Percentiles rank a stretch among this genome's conserved stretches.
Evolutionary conservation across 2,329 filamentous ascomycete species (phyloP).

Genomic region (Fusarium burgessii): DNA sequence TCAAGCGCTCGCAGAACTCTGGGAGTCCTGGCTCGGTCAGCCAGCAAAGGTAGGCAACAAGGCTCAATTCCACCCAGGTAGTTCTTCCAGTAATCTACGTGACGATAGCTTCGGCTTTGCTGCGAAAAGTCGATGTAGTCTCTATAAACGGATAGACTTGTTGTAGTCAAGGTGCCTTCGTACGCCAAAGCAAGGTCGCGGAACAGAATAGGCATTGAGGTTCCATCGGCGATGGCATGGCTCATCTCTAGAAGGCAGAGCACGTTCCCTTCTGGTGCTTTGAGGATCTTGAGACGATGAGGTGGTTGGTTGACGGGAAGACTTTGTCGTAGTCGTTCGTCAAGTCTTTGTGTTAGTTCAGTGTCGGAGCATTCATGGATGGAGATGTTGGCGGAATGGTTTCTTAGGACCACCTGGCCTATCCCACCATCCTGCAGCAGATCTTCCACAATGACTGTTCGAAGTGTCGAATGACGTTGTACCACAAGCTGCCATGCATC

Average conservation of each 20-base stretch:
- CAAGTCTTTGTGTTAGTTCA: not conserved
- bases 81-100: slow-evolving; percentile 22
- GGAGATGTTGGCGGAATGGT: not conserved
- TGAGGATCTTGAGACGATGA: slow-evolving; percentile 32
- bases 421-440: slow-evolving; percentile 17
- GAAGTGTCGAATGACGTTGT: slow-evolving; percentile 37
- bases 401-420: slow-evolving; percentile 39
- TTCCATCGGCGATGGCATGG: slow-evolving; percentile 38
- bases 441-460: slow-evolving; percentile 38
- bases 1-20: slow-evolving; percentile 17
- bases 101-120: not conserved
- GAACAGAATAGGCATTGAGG: slow-evolving; percentile 37
- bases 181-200: slow-evolving; percentile 33
- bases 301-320: slow-evolving; percentile 14
- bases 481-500: slow-evolving; percentile 41
- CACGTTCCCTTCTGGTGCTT: not conserved
- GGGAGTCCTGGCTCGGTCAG: not conserved
- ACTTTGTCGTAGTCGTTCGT: not conserved
- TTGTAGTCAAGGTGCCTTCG: not conserved
- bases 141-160: slow-evolving; percentile 10
- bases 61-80: slow-evolving; percentile 14
- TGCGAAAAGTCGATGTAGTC: slow-evolving; percentile 32
- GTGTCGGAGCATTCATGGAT: not conserved
- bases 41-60: not conserved
- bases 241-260: slow-evolving; percentile 38